Evolutionary conservation across 2,329 filamentous ascomycete species (phyloP).

Genomic region (Acephala macrosclerotiorum): DNA sequence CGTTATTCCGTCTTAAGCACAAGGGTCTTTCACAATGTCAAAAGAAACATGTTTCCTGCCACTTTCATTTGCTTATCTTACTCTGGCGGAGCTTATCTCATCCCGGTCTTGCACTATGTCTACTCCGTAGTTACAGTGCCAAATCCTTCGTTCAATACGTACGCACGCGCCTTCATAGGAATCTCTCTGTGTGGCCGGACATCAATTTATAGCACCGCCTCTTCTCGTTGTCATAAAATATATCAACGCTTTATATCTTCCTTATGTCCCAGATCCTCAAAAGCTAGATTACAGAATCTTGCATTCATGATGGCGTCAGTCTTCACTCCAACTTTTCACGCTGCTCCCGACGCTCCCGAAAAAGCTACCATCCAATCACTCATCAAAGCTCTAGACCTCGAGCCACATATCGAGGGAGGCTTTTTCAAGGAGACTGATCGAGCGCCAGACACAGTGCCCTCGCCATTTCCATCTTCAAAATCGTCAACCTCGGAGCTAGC

Average conservation of each 20-base stretch:
- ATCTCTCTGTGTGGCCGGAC: too few relatives aligned
- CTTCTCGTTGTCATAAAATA: neutral
- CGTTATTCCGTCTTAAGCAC: neutral
- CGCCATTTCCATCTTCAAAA: conserved; percentile 57
- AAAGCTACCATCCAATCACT: conserved; percentile 45
- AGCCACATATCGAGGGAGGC: conserved; percentile 68
- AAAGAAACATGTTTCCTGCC: neutral
- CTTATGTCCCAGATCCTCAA: neutral
- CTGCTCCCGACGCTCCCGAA: conserved; percentile 41
- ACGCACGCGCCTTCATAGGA: too few relatives aligned
- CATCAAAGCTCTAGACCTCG: conserved; percentile 55
- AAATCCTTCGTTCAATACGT: too few relatives aligned
- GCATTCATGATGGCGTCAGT: conserved; percentile 16
- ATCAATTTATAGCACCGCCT: neutral
- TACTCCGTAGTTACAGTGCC: neutral
- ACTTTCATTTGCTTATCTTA: neutral
- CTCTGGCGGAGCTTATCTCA: conserved; percentile 19
- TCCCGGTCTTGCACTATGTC: neutral
- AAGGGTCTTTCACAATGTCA: neutral
- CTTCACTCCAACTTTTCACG: conserved; percentile 40
- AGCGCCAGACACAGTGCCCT: conserved; percentile 58
- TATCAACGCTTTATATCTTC: neutral
- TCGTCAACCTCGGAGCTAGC: conserved; percentile 48
- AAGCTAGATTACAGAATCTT: neutral
- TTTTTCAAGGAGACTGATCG: conserved; percentile 70